phyloP scores from a whole-genome alignment of 208 protist genomes.

The Wallacemonas sp. region DNA sequence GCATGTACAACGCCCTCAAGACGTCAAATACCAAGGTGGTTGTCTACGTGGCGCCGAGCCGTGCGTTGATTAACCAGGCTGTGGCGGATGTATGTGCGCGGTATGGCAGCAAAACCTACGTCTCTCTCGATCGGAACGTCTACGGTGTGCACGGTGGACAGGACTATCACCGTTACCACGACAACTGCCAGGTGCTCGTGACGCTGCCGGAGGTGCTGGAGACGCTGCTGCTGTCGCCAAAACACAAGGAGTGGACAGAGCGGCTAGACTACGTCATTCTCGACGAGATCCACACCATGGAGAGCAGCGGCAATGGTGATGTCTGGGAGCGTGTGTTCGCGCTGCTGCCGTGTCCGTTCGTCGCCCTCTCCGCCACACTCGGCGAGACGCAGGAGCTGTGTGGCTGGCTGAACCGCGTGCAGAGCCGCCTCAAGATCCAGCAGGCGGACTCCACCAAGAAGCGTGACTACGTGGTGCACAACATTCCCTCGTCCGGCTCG shows the following conservation, averaged over 20 bases:
- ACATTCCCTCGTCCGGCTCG: conserved; percentile 59
- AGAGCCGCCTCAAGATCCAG: conserved; percentile 51
- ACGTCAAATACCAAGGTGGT: conserved; percentile 88
- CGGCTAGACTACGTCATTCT: conserved; percentile 95
- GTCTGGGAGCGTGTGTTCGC: conserved; percentile 94
- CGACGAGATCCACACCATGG: conserved; percentile 96
- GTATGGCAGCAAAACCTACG: conserved; percentile 91
- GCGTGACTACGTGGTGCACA: conserved; percentile 78
- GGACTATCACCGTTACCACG: conserved; percentile 84
- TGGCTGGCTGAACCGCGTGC: conserved; percentile 90
- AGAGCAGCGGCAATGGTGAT: conserved; percentile 84
- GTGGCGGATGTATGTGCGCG: conserved; percentile 91
- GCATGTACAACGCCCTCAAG: conserved; percentile 92
- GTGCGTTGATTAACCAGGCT: conserved; percentile 95
- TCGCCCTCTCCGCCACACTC: conserved; percentile 95
- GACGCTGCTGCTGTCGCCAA: conserved; percentile 88
- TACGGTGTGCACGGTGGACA: conserved; percentile 87
- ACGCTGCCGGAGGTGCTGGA: conserved; percentile 93
- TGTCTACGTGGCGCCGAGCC: conserved; percentile 92
- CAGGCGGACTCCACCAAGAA: conserved; percentile 25
- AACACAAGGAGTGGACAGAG: conserved; percentile 82
- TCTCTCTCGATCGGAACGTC: conserved; percentile 61
- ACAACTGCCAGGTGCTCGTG: conserved; percentile 93
- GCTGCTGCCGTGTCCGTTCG: conserved; percentile 90
- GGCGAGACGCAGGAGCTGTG: conserved; percentile 92